Conservation (phyloP, 108 stramenopile genomes). For the Cyclotella choctawhatcheeana region DNA sequence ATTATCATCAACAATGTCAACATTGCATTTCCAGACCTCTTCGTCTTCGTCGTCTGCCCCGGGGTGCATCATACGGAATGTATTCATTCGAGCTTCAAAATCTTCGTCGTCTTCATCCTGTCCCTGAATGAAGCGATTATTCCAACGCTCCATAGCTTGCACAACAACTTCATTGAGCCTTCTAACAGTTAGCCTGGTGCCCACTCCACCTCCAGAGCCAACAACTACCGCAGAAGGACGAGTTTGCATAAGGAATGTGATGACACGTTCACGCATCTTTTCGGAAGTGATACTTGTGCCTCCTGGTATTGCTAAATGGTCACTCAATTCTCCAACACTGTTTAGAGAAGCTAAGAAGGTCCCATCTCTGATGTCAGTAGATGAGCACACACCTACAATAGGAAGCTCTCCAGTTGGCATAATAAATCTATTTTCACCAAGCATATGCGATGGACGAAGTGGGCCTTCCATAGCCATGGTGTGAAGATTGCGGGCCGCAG, state of each 20-base stretch:
- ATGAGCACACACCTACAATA: conserved; percentile 81
- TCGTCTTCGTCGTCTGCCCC: conserved; percentile 69
- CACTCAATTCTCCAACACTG: conserved; percentile 74
- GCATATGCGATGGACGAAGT: conserved; percentile 73
- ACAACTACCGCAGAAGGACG: conserved; percentile 84
- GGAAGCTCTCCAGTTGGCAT: conserved; percentile 82
- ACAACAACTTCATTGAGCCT: conserved; percentile 72
- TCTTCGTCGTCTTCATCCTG: conserved; percentile 93
- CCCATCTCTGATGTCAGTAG: conserved; percentile 73
- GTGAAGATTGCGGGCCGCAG: conserved; percentile 72
- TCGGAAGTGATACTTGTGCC: conserved; percentile 72
- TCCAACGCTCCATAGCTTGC: conserved; percentile 80
- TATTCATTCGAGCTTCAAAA: conserved; percentile 63
- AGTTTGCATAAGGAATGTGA: conserved; percentile 75
- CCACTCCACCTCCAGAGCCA: conserved; percentile 83
- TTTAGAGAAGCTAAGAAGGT: conserved; percentile 84
- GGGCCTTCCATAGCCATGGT: conserved; percentile 92
- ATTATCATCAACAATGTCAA: conserved; percentile 83
- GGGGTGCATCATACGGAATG: conserved; percentile 62
- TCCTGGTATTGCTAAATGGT: conserved; percentile 83
- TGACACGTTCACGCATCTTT: conserved; percentile 81
- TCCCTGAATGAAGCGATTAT: conserved; percentile 78
- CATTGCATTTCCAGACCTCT: conserved; percentile 83
- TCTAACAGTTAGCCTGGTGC: conserved; percentile 59
- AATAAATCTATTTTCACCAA: conserved; percentile 81